Evolutionary conservation across 768 basidiomycete species (phyloP).

Genomic region (Omphalotus guepiniiformis): DNA sequence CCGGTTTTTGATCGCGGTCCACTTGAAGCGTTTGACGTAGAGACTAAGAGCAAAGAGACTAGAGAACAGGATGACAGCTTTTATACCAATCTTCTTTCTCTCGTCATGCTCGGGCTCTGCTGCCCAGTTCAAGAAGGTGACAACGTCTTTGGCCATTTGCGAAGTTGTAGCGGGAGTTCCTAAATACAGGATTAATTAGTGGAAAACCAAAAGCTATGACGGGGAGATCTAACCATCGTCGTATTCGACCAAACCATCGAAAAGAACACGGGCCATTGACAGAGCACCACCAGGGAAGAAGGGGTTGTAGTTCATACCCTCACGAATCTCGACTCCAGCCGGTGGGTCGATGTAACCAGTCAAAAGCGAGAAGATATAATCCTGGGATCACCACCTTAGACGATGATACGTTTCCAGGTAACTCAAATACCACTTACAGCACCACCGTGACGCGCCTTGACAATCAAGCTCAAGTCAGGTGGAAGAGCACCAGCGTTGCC

Average conservation of each 20-base stretch:
- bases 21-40: conserved; percentile 96
- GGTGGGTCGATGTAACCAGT: conserved; percentile 98
- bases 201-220: background rate
- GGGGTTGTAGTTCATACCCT: conserved; percentile 98
- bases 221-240: conserved; percentile 66
- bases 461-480: conserved; percentile 94
- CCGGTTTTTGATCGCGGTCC: conserved; percentile 87
- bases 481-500: conserved; percentile 93
- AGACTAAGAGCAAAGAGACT: conserved; percentile 74
- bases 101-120: conserved; percentile 98
- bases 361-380: conserved; percentile 95
- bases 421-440: conserved; percentile 56
- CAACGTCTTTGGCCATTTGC: conserved; percentile 99
- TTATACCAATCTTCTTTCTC: conserved; percentile 94
- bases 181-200: conserved; percentile 22
- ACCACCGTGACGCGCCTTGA: conserved; percentile 97
- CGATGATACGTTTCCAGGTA: background rate
- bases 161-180: conserved; percentile 95
- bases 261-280: conserved; percentile 95
- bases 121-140: conserved; percentile 93
- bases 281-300: conserved; percentile 99
- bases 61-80: conserved; percentile 93
- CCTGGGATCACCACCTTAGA: conserved; percentile 40
- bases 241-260: conserved; percentile 95
- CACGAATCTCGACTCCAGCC: conserved; percentile 90